Base-by-base conservation (phyloP, 2,329 filamentous ascomycete genomes). In the Huntiella savannae region DNA sequence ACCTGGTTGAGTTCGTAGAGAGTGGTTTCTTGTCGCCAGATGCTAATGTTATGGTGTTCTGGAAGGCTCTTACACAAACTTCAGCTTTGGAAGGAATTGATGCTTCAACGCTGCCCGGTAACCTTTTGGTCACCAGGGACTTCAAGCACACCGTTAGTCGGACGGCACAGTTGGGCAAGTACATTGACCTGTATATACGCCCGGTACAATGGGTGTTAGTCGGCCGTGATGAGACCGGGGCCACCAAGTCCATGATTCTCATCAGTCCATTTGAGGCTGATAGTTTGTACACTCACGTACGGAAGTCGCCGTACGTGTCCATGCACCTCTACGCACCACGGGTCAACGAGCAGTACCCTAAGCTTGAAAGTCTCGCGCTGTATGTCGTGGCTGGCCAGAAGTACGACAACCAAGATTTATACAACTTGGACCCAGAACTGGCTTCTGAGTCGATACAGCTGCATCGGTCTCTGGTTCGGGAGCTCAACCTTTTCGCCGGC, bases 401-500 rank as follows among this genome's bases (percentile, higher is more conserved):
- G 7, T 33, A 43, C 5, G 12, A 12, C n/a, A 33, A 35, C 22
- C 16, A 8, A 10, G 32, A 43, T 17, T 2, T 28, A 10, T 28
- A 28, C 22, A 28, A 10, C 22, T 10, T 28, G 22, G 22, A 28
- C 8, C 22, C 22, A 28, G 22, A 28, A 28, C 22, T 28, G 6
- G 1, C 22, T 28, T 28, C 22, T 10, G 22, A 28, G 22, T 7
- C 6, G 22, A 7, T 7, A 28, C 22, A 28, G 5, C 22, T 28
- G 8, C 22, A 28, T 10, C 22, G 8, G 22, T 28, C 22, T 28
- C 22, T 28, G 7, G 56, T 60, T 0, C 58, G 63, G 0, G 63
- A 73, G 47, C 63, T 84, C 0, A 78, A 79, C 38, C 58, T 84
- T 0, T 83, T 85, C 46, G 64, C 80, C 0, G 80, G 79, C 0